These are phyloP conservation scores for Colletotrichum tropicale DNA, from an alignment of 2,329 filamentous ascomycete genomes.

Conservation along the genomic window DNA sequence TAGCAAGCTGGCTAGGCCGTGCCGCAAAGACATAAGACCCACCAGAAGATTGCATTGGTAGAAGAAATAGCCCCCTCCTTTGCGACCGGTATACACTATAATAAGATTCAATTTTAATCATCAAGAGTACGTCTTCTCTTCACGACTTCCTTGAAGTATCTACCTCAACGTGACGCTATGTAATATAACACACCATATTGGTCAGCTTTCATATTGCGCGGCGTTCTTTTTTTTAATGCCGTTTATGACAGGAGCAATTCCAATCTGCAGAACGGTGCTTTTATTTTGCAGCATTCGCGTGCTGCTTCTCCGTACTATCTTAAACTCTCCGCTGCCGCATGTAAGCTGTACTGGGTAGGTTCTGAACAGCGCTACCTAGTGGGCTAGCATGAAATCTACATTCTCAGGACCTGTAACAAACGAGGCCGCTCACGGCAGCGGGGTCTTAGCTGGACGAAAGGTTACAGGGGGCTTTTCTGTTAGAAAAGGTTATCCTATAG, in stretches of 20 bases:
- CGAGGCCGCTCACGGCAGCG: neutral
- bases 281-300: neutral
- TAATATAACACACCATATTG: neutral
- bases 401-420: neutral
- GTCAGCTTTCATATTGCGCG: neutral
- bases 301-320: neutral
- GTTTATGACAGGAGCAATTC: neutral
- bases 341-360: neutral
- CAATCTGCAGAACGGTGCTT: neutral
- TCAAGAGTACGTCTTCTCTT: neutral
- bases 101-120: neutral
- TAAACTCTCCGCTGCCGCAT: neutral
- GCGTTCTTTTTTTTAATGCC: neutral
- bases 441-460: neutral
- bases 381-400: neutral
- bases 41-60: neutral
- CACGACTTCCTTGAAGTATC: neutral
- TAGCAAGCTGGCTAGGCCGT: neutral
- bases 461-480: neutral
- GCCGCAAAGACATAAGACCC: neutral
- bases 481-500: neutral
- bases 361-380: neutral
- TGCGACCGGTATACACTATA: neutral
- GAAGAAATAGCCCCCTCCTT: neutral
- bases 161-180: neutral